phyloP scores from a whole-genome alignment of 2,329 filamentous ascomycete genomes.

The Paracoccidioides brasiliensis region DNA sequence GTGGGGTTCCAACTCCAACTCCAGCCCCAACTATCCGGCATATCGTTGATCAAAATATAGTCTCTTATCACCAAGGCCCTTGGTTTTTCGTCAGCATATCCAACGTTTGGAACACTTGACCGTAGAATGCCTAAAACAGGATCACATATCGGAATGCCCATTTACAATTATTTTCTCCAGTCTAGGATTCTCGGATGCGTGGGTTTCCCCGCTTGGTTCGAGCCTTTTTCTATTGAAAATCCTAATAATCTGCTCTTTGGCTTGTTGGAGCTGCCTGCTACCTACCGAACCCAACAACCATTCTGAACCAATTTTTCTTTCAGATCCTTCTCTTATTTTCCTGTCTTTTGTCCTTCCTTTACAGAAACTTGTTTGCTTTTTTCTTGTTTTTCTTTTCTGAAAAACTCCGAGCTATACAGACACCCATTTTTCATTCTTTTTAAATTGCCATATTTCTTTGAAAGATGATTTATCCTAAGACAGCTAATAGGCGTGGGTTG shows the following conservation, averaged over 20 bases:
- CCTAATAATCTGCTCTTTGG: slow-evolving; percentile 16
- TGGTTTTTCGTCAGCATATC: neutral
- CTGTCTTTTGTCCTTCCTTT: slow-evolving; percentile 14
- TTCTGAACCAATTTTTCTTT: slow-evolving; percentile 10
- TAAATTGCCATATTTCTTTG: slow-evolving; percentile 19
- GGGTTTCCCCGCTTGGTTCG: slow-evolving; percentile 13
- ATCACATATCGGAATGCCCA: slow-evolving; percentile 11
- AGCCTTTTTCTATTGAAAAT: slow-evolving; percentile 9
- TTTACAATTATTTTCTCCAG: slow-evolving; percentile 14
- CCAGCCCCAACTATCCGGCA: slow-evolving; percentile 20
- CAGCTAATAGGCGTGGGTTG: slow-evolving; percentile 14
- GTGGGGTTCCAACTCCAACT: slow-evolving; percentile 16
- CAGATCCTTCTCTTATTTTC: slow-evolving; percentile 9
- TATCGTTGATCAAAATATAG: slow-evolving; percentile 20
- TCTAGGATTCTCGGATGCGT: slow-evolving; percentile 16
- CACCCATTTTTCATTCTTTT: slow-evolving; percentile 17
- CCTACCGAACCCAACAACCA: slow-evolving; percentile 10
- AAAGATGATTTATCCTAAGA: slow-evolving; percentile 16
- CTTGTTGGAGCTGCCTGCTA: slow-evolving; percentile 11
- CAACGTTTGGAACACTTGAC: neutral
- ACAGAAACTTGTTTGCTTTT: neutral
- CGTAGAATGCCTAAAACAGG: neutral
- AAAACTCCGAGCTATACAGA: slow-evolving; percentile 6
- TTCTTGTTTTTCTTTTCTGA: slow-evolving; percentile 9
- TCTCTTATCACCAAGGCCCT: slow-evolving; percentile 1